Base-by-base conservation (phyloP, 352 stramenopile species). In the Phytophthora citricola region DNA sequence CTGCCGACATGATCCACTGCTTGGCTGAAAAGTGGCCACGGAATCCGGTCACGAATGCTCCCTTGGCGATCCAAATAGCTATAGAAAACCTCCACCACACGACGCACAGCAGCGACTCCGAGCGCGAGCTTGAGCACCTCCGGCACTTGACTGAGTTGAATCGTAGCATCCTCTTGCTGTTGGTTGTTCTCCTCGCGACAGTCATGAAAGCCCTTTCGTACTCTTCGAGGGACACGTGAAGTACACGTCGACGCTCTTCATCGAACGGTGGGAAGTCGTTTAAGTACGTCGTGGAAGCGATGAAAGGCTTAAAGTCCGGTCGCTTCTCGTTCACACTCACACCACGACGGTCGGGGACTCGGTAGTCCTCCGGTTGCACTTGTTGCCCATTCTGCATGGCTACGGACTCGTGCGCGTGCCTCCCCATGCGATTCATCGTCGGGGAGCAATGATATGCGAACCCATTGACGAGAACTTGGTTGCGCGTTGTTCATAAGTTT, bases 381-480 rank as follows among this genome's bases (percentile, higher is more conserved):
- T 50, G 31, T 34, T 81, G 68, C 22, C 61, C 72, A 52, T 57
- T 81, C 54, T 85, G 75, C 57, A 75, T 73, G 20, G 61, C 71
- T 27, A 87, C 66, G 8, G 82, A 90, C 53, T 90, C 80, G 53
- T 85, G 85, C 26, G 76, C 56, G 55, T 85, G 63, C 2, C 69
- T 71, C 0, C 78, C 85, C 15, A 91, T 69, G 17, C 83, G 79
- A 41, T 93, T 93, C 46, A 83, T 76, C 39, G 75, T 76, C 14
- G 77, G 67, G 78, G 69, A 26, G 75, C 81, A 38, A 93, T 78
- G 60, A 92, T 94, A 49, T 63, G 70, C n/a, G 76, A 87, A 14
- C 78, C 82, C 77, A 93, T 93, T 20, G 77, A 75, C 15, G 83
- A 92, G 58, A 93, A 95, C 70, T 93, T 94, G 66, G 72, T 91